Conservation (phyloP, 192 early-diverging fungal species). For the Dissophora globulifera region DNA sequence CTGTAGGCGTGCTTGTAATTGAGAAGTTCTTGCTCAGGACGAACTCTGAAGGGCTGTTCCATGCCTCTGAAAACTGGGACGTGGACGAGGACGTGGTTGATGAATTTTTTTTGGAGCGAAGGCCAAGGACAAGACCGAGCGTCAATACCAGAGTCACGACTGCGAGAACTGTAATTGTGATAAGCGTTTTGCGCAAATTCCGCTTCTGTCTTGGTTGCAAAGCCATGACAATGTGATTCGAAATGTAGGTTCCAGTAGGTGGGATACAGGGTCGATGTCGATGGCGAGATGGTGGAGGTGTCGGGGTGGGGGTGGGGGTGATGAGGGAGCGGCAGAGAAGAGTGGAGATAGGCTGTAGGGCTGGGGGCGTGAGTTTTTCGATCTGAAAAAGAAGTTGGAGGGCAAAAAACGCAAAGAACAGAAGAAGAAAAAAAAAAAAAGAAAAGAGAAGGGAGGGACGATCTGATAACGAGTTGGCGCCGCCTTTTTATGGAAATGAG, state of each 20-base stretch:
- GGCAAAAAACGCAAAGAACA: neutral
- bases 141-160: constrained; percentile 13
- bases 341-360: too few relatives aligned
- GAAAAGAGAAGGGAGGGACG: neutral
- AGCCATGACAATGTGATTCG: neutral
- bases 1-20: constrained; percentile 19
- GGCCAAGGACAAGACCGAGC: constrained; percentile 16
- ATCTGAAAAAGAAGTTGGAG: neutral
- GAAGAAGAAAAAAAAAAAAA: neutral
- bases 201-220: constrained; percentile 7
- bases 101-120: constrained; percentile 21
- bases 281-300: neutral
- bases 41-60: constrained; percentile 41
- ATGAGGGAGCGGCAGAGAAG: neutral
- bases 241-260: neutral
- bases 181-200: neutral
- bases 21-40: constrained; percentile 32
- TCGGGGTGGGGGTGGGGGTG: neutral
- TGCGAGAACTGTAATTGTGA: neutral
- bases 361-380: too few relatives aligned
- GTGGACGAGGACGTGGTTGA: neutral
- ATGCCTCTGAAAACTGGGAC: constrained; percentile 2
- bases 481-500: neutral
- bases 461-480: constrained; percentile 3
- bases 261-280: neutral